Evolutionary conservation across 345 rosid genomes (phyloP).

Genomic region (Boechera divaricarpa): DNA sequence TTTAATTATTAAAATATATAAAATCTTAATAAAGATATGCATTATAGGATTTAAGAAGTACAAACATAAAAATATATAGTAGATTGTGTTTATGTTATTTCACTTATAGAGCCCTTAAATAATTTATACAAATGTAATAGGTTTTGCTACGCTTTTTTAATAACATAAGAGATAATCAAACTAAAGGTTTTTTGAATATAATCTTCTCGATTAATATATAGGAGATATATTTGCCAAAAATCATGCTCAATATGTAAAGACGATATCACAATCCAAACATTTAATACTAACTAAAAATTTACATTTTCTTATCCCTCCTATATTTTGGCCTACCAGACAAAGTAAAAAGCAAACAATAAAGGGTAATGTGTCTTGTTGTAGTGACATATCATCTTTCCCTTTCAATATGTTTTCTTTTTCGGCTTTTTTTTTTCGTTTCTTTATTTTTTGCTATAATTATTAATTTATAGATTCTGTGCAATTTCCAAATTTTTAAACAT

Average conservation of each 20-base stretch:
- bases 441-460: neutral
- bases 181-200: neutral
- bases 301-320: conserved; percentile 23
- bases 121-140: neutral
- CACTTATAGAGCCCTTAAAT: neutral
- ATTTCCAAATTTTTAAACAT: neutral
- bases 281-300: neutral
- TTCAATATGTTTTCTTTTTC: conserved; percentile 41
- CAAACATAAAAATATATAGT: neutral
- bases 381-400: conserved; percentile 45
- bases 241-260: neutral
- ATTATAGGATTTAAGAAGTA: neutral
- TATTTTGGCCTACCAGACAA: conserved; percentile 37
- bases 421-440: conserved; percentile 18
- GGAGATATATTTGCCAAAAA: neutral
- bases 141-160: neutral
- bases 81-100: neutral
- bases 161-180: neutral
- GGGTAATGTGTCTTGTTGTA: conserved; percentile 38
- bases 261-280: conserved; percentile 10
- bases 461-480: neutral
- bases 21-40: too few relatives aligned
- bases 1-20: too few relatives aligned
- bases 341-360: conserved; percentile 44
- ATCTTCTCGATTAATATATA: neutral